Evolutionary conservation across 179 eudicot species (phyloP).

Genomic region (Carnegiea gigantea): DNA sequence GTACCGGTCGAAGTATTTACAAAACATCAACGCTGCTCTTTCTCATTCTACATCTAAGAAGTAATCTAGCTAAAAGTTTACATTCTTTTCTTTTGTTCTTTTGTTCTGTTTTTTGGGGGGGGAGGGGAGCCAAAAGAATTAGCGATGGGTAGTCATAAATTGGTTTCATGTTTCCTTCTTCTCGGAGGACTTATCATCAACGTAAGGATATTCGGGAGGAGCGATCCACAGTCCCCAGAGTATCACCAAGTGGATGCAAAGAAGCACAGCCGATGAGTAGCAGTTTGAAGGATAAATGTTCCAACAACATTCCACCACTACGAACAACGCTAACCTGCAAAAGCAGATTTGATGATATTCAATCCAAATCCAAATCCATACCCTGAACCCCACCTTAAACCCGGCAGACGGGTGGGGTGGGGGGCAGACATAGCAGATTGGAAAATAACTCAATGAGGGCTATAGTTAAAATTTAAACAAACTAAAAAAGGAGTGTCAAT

Average conservation of each 20-base stretch:
- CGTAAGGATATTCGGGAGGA: conserved; percentile 60
- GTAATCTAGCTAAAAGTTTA: not conserved
- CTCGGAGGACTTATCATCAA: conserved; percentile 30
- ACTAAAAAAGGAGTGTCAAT: not conserved
- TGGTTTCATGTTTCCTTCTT: conserved; percentile 27
- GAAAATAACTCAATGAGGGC: not conserved
- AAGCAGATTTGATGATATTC: not conserved
- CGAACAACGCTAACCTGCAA: conserved; percentile 64
- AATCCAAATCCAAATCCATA: too few species aligned
- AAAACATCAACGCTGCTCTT: not conserved
- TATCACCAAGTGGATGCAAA: conserved; percentile 57
- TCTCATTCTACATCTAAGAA: not conserved
- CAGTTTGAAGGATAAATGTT: conserved; percentile 71
- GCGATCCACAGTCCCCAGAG: conserved; percentile 82
- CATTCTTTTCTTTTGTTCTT: not conserved
- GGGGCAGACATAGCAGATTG: too few species aligned
- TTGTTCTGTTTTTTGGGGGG: not conserved
- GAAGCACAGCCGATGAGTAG: conserved; percentile 62
- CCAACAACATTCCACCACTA: conserved; percentile 74
- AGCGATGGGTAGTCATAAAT: not conserved
- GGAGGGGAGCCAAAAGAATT: not conserved
- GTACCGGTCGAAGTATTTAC: not conserved
- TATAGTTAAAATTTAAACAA: not conserved
- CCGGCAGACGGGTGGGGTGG: too few species aligned
- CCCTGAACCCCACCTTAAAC: too few species aligned